Percentiles rank a stretch among this genome's conserved stretches.
Evolutionary conservation across 495 filamentous ascomycete genomes (phyloP).

Genomic region (Chaetomidium leptoderma): DNA sequence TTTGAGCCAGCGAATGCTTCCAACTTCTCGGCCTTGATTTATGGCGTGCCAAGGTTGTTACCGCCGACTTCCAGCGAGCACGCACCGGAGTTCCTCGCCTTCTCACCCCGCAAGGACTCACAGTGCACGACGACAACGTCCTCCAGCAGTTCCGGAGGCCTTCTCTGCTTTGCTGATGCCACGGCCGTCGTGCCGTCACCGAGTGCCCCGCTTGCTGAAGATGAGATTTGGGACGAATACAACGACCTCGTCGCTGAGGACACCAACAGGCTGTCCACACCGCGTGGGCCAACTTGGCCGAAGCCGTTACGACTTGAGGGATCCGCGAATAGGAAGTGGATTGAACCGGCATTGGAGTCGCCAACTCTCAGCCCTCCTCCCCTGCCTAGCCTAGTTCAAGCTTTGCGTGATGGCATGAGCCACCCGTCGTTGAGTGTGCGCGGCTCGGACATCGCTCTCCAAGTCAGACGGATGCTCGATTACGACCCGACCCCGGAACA

Average conservation of each 20-base stretch:
- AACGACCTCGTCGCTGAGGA: constrained; percentile 78
- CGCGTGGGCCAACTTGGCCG: constrained; percentile 47
- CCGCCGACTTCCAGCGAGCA: constrained; percentile 19
- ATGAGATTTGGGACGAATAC: constrained; percentile 94
- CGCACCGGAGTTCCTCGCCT: constrained; percentile 59
- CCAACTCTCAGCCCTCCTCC: constrained; percentile 34
- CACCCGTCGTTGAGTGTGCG: constrained; percentile 37
- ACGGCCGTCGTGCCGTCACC: constrained; percentile 60
- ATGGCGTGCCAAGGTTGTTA: constrained; percentile 18
- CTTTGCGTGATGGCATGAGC: constrained; percentile 28
- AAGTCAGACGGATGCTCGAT: constrained; percentile 42
- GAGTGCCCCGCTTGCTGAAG: constrained; percentile 59
- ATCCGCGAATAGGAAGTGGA: constrained; percentile 22
- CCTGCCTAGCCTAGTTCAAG: constrained; percentile 32
- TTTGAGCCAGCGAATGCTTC: constrained; percentile 19
- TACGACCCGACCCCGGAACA: constrained; percentile 36
- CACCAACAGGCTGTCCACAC: constrained; percentile 44
- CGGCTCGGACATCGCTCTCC: constrained; percentile 46
- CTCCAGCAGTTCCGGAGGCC: constrained; percentile 60
- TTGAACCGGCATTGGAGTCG: constrained; percentile 39
- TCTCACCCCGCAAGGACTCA: constrained; percentile 68
- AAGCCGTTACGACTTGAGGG: constrained; percentile 45
- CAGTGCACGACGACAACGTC: constrained; percentile 56
- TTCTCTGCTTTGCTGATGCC: constrained; percentile 46
- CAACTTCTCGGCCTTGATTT: constrained; percentile 25